phyloP scores from a whole-genome alignment of 208 protist genomes.

The Zelonia costaricensis region DNA sequence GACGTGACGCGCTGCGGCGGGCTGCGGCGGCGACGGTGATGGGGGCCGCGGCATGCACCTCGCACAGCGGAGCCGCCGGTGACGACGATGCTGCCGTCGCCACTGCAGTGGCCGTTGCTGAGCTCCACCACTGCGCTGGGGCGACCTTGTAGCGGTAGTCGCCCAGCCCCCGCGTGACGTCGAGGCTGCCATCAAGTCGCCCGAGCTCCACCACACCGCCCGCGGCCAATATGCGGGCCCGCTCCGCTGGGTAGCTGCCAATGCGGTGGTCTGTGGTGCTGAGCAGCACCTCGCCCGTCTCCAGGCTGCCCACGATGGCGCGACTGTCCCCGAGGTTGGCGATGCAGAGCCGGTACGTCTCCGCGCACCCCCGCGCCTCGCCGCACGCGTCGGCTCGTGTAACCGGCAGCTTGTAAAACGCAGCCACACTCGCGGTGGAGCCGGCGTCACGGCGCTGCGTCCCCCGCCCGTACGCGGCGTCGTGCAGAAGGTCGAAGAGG shows the following conservation, averaged over 20 bases:
- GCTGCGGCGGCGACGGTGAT: too few species aligned
- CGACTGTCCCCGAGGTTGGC: conserved; percentile 80
- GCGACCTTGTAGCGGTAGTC: conserved; percentile 57
- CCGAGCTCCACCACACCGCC: conserved; percentile 57
- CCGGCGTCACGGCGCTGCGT: conserved; percentile 31
- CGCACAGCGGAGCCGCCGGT: too few species aligned
- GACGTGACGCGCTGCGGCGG: too few species aligned
- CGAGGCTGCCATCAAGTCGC: conserved; percentile 57
- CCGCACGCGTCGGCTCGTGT: too few species aligned
- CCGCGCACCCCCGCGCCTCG: not conserved
- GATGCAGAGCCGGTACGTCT: conserved; percentile 44
- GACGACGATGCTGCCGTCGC: too few species aligned
- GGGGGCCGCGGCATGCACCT: too few species aligned
- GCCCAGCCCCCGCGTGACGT: conserved; percentile 73
- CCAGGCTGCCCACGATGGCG: conserved; percentile 50
- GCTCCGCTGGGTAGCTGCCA: conserved; percentile 34
- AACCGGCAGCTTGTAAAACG: conserved; percentile 29
- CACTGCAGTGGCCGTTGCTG: not conserved
- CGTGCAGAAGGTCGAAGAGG: conserved; percentile 36
- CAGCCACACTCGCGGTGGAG: conserved; percentile 53
- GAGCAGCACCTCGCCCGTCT: conserved; percentile 36
- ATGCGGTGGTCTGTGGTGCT: conserved; percentile 67
- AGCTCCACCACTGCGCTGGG: conserved; percentile 50
- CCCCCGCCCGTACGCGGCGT: not conserved
- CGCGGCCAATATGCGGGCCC: conserved; percentile 24